A percentile compares a stretch with the other conserved stretches of the same genome.
phyloP scores from a whole-genome alignment of 106 monocot genomes.

The Iris macrosiphon region DNA sequence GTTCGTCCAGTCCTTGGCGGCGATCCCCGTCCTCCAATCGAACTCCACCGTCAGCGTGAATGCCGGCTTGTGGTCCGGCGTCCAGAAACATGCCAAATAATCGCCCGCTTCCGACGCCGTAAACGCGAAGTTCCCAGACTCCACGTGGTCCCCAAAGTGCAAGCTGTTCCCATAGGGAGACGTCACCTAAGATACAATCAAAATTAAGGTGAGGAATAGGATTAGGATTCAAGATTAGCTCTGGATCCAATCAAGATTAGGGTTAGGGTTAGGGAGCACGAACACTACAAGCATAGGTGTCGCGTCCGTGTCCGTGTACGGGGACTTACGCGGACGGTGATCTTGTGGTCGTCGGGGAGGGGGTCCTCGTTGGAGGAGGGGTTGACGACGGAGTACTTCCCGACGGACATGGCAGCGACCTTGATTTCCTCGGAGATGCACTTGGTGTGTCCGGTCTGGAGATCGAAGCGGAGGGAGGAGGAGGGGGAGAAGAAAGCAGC shows the following conservation, averaged over 20 bases:
- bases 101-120: constrained; percentile 75
- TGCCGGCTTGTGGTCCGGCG: constrained; percentile 68
- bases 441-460: constrained; percentile 83
- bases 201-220: neutral
- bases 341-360: constrained; percentile 68
- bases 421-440: constrained; percentile 97
- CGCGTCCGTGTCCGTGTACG: neutral
- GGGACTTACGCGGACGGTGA: constrained; percentile 59
- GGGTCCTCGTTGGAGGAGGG: constrained; percentile 41
- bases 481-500: constrained; percentile 5
- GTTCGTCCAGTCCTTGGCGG: constrained; percentile 85
- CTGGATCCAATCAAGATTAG: neutral
- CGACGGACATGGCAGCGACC: constrained; percentile 78
- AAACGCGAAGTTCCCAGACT: constrained; percentile 78
- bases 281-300: neutral
- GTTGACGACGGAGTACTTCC: constrained; percentile 78
- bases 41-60: constrained; percentile 63
- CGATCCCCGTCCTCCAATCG: constrained; percentile 86
- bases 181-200: constrained; percentile 43
- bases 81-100: constrained; percentile 92
- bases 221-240: neutral
- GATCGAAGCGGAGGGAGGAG: constrained; percentile 71
- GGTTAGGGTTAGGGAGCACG: constrained; percentile 5
- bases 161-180: constrained; percentile 82
- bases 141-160: constrained; percentile 67